These are phyloP conservation scores for Diophrys sp. DNA, from an alignment of 73 alveolate species.

Conservation along the genomic window DNA sequence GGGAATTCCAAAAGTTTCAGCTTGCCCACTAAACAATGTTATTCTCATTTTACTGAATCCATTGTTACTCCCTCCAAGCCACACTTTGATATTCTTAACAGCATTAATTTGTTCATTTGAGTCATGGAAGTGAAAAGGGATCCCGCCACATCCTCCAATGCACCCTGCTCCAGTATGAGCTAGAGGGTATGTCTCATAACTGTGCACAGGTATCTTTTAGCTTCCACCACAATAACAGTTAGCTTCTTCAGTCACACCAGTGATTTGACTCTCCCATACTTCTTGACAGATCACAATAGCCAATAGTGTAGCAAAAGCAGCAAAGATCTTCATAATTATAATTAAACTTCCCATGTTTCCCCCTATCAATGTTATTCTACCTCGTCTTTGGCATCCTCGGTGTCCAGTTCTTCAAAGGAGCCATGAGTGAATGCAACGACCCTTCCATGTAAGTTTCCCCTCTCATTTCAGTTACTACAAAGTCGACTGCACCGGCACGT, in stretches of 20 bases:
- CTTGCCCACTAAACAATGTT: background rate
- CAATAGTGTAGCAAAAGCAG: no score
- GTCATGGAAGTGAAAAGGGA: background rate
- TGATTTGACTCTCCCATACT: no score
- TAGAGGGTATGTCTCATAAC: no score
- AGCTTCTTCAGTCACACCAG: no score
- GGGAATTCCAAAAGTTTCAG: background rate
- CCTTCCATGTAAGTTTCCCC: constrained; percentile 15
- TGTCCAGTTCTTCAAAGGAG: constrained; percentile 69
- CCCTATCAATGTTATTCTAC: constrained; percentile 59
- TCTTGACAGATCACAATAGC: no score
- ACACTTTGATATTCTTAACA: background rate
- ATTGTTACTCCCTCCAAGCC: background rate
- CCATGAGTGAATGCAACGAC: constrained; percentile 39
- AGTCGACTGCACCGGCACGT: no score
- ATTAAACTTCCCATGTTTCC: no score
- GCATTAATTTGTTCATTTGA: background rate
- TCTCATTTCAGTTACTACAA: no score
- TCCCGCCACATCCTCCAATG: background rate
- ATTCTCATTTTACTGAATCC: background rate
- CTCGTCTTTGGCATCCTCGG: constrained; percentile 74
- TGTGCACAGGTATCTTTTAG: no score
- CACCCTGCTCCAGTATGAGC: no score
- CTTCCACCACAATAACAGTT: no score
- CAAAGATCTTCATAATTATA: no score